These are phyloP conservation scores for Sclerotinia trifoliorum DNA, from an alignment of 2,329 filamentous ascomycete genomes.

Conservation along the genomic window DNA sequence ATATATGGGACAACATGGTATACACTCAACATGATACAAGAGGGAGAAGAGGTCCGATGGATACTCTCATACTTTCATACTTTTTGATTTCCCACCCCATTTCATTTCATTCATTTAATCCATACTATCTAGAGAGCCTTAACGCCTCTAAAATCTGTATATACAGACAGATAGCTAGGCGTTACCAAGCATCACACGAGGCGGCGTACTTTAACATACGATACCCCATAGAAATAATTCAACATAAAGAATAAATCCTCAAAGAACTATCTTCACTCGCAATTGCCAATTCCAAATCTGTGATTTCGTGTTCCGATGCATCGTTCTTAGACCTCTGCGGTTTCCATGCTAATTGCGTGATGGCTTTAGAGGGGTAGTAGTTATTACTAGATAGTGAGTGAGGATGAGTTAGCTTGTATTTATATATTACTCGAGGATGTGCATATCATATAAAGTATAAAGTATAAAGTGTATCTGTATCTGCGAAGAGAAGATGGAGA, in stretches of 20 bases:
- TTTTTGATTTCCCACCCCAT: not conserved
- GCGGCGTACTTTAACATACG: slow-evolving; percentile 25
- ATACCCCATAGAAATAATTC: slow-evolving; percentile 30
- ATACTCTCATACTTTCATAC: not conserved
- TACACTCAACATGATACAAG: slow-evolving; percentile 23
- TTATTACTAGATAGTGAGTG: slow-evolving; percentile 44
- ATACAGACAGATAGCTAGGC: not conserved
- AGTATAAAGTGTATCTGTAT: too few species aligned
- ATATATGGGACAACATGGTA: slow-evolving; percentile 2
- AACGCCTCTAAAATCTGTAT: slow-evolving; percentile 18
- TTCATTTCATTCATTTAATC: not conserved
- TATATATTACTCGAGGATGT: too few species aligned
- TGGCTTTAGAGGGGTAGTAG: slow-evolving; percentile 41
- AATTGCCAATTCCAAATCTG: slow-evolving; percentile 36
- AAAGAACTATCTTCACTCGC: slow-evolving; percentile 59
- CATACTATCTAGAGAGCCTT: slow-evolving; percentile 17
- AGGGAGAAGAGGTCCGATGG: not conserved
- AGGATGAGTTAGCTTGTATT: not conserved
- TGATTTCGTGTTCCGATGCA: slow-evolving; percentile 12
- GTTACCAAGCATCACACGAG: slow-evolving; percentile 22
- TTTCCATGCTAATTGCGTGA: slow-evolving; percentile 65
- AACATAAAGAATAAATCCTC: slow-evolving; percentile 51
- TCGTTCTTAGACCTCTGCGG: slow-evolving; percentile 42
- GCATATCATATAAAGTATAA: too few species aligned
- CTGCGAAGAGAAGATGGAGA: not conserved